Base-by-base conservation (phyloP, 805 yeast genomes). In the Saccharomycopsis oosterbeekiorum region DNA sequence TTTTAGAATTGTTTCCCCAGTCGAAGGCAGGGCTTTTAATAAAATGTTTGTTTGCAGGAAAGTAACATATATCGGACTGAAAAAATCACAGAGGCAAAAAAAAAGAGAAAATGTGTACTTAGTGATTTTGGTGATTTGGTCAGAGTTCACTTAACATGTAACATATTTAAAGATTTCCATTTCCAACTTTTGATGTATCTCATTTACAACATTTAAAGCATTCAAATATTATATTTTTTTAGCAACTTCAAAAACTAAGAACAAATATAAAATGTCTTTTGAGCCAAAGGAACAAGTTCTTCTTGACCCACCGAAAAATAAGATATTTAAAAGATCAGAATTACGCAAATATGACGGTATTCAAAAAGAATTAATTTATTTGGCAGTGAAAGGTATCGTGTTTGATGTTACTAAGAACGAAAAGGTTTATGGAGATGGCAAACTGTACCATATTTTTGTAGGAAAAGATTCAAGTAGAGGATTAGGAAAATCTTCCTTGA, bases 401-500 rank as follows among this genome's bases (percentile, higher is more conserved):
- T 90, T 88, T 70, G 97, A 89, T 68, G 97, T 90, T 10, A 80
- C 88, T 0, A 69, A 75, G 55, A 89, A 89, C 68, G 67, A 70
- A 12, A 81, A 79, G 15, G 85, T 84, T 47, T 89, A 89, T 69
- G 97, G 96, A 0, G 85, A 86, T 2, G 92, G 91, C 0, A 81
- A 83, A 63, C 84, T 85, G 24, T 90, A 89, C 71, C 84, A 83
- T 67, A 82, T 78, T 6, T 77, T 89, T 51, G 88, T 84, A 10
- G 97, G 93, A 4, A 82, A 80, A 65, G 97, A 89, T 66, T 88
- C 89, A 24, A 82, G 89, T 40, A 75, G 94, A 62, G 86, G 93
- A 1, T 74, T 89, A 59, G 97, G 88, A 1, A 81, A 84, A 67
- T 84, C 89, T 59, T 80, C 85, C 19, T 70, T 85, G 61, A 76